Evolutionary conservation across 257 asterid genomes (phyloP).

Genomic region (Henckelia pumila): DNA sequence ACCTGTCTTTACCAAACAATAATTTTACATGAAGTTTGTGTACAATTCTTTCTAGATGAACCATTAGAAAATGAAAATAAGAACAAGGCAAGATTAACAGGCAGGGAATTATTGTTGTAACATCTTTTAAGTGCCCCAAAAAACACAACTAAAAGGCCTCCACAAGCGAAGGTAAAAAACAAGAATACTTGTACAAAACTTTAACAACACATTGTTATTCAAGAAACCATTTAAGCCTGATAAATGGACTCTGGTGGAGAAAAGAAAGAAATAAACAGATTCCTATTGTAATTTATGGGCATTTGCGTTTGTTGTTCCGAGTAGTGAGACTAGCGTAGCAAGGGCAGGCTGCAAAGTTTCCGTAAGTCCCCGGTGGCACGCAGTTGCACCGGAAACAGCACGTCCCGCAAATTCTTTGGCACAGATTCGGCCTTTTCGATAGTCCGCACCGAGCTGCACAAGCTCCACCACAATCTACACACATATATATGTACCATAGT

Average conservation of each 20-base stretch:
- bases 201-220: neutral
- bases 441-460: slow-evolving; percentile 51
- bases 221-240: neutral
- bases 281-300: slow-evolving; percentile 36
- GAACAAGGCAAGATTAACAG: too few species aligned
- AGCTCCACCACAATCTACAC: slow-evolving; percentile 51
- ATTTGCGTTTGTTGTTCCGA: slow-evolving; percentile 43
- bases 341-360: slow-evolving; percentile 53
- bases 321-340: slow-evolving; percentile 65
- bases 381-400: slow-evolving; percentile 62
- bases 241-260: neutral
- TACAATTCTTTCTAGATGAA: too few species aligned
- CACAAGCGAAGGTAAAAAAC: too few species aligned
- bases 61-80: too few species aligned
- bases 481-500: neutral
- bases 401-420: slow-evolving; percentile 71
- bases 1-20: too few species aligned
- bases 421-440: slow-evolving; percentile 54
- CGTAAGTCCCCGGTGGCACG: slow-evolving; percentile 66
- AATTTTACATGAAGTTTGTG: too few species aligned
- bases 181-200: neutral
- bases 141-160: neutral
- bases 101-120: too few species aligned
- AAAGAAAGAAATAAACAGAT: neutral
- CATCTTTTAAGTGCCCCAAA: neutral